Evolutionary conservation across 164 flowering plant genomes (phyloP).

Genomic region (Akebia trifoliata): DNA sequence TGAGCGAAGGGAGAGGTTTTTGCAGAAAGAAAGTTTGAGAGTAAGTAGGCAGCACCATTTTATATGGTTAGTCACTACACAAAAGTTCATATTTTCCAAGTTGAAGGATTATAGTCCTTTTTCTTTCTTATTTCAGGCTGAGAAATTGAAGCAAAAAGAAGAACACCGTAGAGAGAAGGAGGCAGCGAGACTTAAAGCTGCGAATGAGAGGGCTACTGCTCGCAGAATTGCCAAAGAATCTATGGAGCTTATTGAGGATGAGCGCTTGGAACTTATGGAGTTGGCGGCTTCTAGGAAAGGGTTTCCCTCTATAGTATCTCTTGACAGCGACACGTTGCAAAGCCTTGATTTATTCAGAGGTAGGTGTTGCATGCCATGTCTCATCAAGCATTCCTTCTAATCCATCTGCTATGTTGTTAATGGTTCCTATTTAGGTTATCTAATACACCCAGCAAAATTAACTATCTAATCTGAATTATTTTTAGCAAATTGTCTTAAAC

Average conservation of each 20-base stretch:
- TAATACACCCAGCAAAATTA: no score
- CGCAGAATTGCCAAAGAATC: conserved; percentile 91
- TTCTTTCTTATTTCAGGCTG: conserved; percentile 46
- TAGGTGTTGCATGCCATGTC: conserved; percentile 14
- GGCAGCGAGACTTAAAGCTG: conserved; percentile 77
- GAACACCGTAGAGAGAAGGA: conserved; percentile 80
- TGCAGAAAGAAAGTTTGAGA: conserved; percentile 69
- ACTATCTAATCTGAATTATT: no score
- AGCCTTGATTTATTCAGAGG: conserved; percentile 71
- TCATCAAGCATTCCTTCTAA: neutral
- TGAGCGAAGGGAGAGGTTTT: conserved; percentile 74
- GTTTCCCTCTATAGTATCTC: conserved; percentile 57
- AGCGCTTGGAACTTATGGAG: conserved; percentile 91
- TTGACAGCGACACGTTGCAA: conserved; percentile 72
- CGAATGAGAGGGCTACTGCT: conserved; percentile 83
- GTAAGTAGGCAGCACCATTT: conserved; percentile 32
- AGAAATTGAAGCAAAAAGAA: conserved; percentile 82
- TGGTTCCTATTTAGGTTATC: neutral
- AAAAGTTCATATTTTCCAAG: neutral
- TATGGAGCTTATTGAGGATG: conserved; percentile 88
- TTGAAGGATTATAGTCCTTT: neutral
- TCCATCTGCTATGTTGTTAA: neutral
- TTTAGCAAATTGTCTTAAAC: neutral
- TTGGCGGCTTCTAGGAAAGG: conserved; percentile 67
- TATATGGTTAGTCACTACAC: neutral